Evolutionary conservation across 140 eudicot species (phyloP), one percentile per base, ranked within the genome.

Genomic region (Anethum foeniculum): DNA sequence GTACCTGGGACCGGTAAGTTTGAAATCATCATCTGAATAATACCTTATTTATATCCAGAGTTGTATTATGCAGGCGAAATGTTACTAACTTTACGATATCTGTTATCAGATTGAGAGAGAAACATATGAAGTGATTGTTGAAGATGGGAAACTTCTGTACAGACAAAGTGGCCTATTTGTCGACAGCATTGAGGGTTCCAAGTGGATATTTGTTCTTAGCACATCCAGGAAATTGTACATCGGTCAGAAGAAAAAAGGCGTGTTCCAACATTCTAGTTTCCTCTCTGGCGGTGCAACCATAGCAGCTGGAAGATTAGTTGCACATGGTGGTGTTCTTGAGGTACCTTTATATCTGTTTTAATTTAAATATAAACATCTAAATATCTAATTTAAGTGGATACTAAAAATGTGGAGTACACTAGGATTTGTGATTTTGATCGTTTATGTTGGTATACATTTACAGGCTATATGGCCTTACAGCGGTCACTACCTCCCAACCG

Each of bases 381-480:
- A 7, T 14, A 65, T 65, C 13, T 27, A 46, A 46, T 11, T 9
- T 16, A 16, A 25, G 14, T 44, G 38, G 10, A 73, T 73, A n/a
- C 30, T 23, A 21, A 9, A 72, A 73, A 23, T 9, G 48, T 43
- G 6, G 8, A 23, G 19, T 43, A 12, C 6, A 27, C 62, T 0
- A 1, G 6, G 30, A 46, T 13, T n/a, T 5, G 78, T 25, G 62
- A 75, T 47, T 47, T 75, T 27, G 32, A 75, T 16, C 25, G 18
- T 25, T 47, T 47, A 2, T 75, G 60, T 47, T 14, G 18, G 25
- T 74, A 12, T 80, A 21, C 75, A 65, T n/a, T 81, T 86, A 60
- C 89, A 93, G 98, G 99, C 99, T 80, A 90, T 94, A 80, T 94
- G 99, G 99, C 99, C 99, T 14, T 94, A 94, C 68, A 94, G 99